Evolutionary conservation across 2,329 filamentous ascomycete genomes (phyloP), one percentile per base, ranked within the genome.

Genomic region (Fusarium oligoseptatum): DNA sequence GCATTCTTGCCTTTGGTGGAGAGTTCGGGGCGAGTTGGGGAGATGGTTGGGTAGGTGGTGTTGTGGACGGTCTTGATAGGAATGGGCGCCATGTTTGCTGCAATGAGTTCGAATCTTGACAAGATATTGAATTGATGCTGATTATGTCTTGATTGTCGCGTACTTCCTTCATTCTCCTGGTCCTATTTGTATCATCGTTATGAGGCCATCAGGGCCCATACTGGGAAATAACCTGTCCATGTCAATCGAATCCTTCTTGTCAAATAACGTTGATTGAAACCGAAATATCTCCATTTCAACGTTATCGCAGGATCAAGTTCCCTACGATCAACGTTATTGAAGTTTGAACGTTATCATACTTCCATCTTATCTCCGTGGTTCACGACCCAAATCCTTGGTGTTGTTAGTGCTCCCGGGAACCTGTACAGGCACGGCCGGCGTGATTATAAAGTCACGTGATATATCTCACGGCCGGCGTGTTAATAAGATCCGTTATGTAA

Each of bases 1-100:
- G 92, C 89, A 20, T 86, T 90, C 29, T 80, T 80, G 6, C 83
- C 83, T 20, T 77, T 80, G n/a, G 83, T 81, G 1, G 81, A 84
- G 7, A 85, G 77, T 43, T 82, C 81, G 1, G 82, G 82, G 0
- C 80, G 81, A 8, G 66, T 43, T 6, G 83, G 79, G 2, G 79
- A 79, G 67, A 85, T 83, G 60, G 71, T 65, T 1, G 79, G 72
- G 58, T 85, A 85, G 9, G 73, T 72, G 12, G 58, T 67, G 8
- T 71, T 71, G 37, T 78, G 78, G 4, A 56, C 29, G 20, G 60
- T 67, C 2, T 68, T 73, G 36, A 78, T 50, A 10, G 52, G 34
- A 7, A 39, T 55, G 10, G 48, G 39, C 3, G 67, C 20, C 77
- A 77, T 76, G n/a, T 45, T 63, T 50, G 9, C 1, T 11, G 29